Percentiles rank a stretch among this genome's conserved stretches.
phyloP scores from a whole-genome alignment of 2,329 filamentous ascomycete species.

The Magnaporthiopsis poae region DNA sequence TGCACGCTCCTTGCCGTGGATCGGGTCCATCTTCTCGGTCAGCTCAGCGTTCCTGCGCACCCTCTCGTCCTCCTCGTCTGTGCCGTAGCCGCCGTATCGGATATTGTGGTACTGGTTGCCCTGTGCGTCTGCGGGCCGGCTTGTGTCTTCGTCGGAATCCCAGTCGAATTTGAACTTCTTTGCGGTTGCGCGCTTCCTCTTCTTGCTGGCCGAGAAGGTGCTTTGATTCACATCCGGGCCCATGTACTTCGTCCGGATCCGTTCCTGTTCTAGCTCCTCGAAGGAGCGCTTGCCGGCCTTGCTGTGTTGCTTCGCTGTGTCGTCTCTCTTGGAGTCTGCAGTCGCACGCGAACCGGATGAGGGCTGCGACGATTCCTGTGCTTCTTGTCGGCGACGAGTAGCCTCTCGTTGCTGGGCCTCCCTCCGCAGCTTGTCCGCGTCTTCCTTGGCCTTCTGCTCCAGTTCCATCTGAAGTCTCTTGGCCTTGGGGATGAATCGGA shows the following conservation, averaged over 20 bases:
- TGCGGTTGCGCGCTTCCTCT: slow-evolving; percentile 81
- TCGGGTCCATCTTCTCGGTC: slow-evolving; percentile 64
- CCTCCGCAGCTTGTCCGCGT: slow-evolving; percentile 65
- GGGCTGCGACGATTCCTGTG: slow-evolving; percentile 17
- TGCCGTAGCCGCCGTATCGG: slow-evolving; percentile 38
- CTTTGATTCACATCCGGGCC: slow-evolving; percentile 74
- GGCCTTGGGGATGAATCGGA: slow-evolving; percentile 71
- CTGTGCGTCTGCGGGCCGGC: slow-evolving; percentile 62
- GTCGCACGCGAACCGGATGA: slow-evolving; percentile 8
- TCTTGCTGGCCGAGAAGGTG: slow-evolving; percentile 91
- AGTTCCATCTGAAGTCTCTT: slow-evolving; percentile 42
- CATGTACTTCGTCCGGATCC: slow-evolving; percentile 47
- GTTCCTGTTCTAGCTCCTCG: slow-evolving; percentile 51
- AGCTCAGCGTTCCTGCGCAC: slow-evolving; percentile 53
- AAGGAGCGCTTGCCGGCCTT: slow-evolving; percentile 29
- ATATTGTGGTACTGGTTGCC: slow-evolving; percentile 50
- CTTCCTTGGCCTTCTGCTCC: slow-evolving; percentile 42
- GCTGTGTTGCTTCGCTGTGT: slow-evolving; percentile 12
- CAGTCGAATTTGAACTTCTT: slow-evolving; percentile 99
- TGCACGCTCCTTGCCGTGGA: slow-evolving; percentile 67
- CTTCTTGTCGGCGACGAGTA: slow-evolving; percentile 27
- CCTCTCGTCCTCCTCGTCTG: slow-evolving; percentile 43
- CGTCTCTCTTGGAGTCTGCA: not conserved
- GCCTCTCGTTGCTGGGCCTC: slow-evolving; percentile 44
- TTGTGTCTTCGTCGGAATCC: slow-evolving; percentile 91